Conservation (phyloP, 805 yeast species). For the Jamesozyma rosinii region DNA sequence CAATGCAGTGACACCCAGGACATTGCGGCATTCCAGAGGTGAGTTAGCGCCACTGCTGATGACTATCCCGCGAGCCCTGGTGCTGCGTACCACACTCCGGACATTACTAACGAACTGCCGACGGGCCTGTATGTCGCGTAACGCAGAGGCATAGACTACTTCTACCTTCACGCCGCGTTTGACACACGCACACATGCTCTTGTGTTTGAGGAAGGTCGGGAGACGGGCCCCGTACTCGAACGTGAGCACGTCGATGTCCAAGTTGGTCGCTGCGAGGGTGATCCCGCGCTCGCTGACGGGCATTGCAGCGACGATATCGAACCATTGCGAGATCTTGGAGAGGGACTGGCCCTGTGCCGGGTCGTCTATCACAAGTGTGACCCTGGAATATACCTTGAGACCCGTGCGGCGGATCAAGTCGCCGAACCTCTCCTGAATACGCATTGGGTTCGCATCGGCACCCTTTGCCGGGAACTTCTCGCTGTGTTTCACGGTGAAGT, state of each 20-base stretch:
- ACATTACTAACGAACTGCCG: slow-evolving; percentile 62
- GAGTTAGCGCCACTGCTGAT: slow-evolving; percentile 64
- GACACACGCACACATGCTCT: slow-evolving; percentile 72
- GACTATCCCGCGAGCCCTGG: slow-evolving; percentile 71
- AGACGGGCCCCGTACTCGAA: slow-evolving; percentile 55
- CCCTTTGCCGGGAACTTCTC: slow-evolving; percentile 43
- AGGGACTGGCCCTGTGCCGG: slow-evolving; percentile 60
- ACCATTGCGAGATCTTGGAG: slow-evolving; percentile 33
- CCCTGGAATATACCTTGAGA: slow-evolving; percentile 51
- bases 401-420: slow-evolving; percentile 29
- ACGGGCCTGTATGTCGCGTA: slow-evolving; percentile 38
- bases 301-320: slow-evolving; percentile 73
- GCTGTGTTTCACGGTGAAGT: slow-evolving; percentile 46
- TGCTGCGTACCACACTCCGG: slow-evolving; percentile 66
- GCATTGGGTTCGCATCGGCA: slow-evolving; percentile 38
- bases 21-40: slow-evolving; percentile 53
- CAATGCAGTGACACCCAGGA: slow-evolving; percentile 59
- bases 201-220: slow-evolving; percentile 74
- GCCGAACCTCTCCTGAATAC: slow-evolving; percentile 21
- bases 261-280: slow-evolving; percentile 58
- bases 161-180: slow-evolving; percentile 79
- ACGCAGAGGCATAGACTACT: slow-evolving; percentile 52
- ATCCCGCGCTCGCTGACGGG: slow-evolving; percentile 76
- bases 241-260: slow-evolving; percentile 77
- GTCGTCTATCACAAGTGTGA: slow-evolving; percentile 70